Evolutionary conservation across 2,329 filamentous ascomycete species (phyloP).

Genomic region (Calonectria hawksworthii): DNA sequence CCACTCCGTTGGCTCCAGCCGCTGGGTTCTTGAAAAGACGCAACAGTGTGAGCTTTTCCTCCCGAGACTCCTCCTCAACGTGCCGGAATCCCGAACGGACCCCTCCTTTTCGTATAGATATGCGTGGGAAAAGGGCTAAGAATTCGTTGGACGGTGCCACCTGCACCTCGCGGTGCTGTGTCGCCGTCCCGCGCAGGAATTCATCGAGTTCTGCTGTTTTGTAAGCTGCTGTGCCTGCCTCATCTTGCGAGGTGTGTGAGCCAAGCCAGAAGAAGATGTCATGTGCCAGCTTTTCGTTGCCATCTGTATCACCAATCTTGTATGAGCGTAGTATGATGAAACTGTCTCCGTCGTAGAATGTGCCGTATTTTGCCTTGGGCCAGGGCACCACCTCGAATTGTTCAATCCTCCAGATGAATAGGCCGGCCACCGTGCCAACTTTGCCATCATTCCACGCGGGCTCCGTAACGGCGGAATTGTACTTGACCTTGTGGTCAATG

Average conservation of each 20-base stretch:
- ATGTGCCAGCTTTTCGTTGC: constrained; percentile 64
- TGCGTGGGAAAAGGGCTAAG: constrained; percentile 69
- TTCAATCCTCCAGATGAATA: constrained; percentile 77
- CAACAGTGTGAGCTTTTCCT: constrained; percentile 66
- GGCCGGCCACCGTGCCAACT: constrained; percentile 66
- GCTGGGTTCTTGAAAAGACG: constrained; percentile 74
- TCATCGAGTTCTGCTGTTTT: constrained; percentile 80
- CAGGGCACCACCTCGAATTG: constrained; percentile 75
- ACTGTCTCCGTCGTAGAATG: constrained; percentile 78
- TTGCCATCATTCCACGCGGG: constrained; percentile 75
- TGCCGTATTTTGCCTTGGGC: constrained; percentile 68
- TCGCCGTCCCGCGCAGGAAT: constrained; percentile 72
- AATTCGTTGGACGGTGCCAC: constrained; percentile 71
- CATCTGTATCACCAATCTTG: constrained; percentile 62
- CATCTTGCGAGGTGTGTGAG: constrained; percentile 74
- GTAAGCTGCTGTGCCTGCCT: constrained; percentile 78
- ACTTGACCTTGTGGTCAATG: constrained; percentile 77
- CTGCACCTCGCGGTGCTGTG: constrained; percentile 76
- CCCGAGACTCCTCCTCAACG: constrained; percentile 63
- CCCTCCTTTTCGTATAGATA: constrained; percentile 73
- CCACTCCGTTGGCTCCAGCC: constrained; percentile 60
- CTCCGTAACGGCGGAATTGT: constrained; percentile 74
- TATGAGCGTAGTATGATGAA: constrained; percentile 76
- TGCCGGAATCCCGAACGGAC: constrained; percentile 74
- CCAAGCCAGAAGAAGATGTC: constrained; percentile 82